Base-by-base conservation (phyloP, 140 eudicot species). In the Senecio squalidus region DNA sequence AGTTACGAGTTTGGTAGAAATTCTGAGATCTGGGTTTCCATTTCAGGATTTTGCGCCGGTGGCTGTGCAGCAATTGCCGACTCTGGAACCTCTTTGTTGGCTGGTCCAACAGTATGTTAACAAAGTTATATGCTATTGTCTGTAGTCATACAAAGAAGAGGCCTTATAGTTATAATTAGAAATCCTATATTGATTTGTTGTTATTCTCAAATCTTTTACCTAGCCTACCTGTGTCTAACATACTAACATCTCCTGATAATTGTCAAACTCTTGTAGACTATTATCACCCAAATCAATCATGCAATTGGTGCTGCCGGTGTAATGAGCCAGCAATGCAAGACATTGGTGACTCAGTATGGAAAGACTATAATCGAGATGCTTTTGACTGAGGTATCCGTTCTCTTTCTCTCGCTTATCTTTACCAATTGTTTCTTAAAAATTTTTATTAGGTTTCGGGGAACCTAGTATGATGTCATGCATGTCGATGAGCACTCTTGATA, bases 61-160 rank as follows among this genome's bases (percentile, higher is more conserved):
- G 95, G 95, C 39, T 90, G 98, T 79, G 77, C 82, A 43, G 98
- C 95, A 66, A 80, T 90, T 53, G 81, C 87, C 13, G 98, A 90
- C 64, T 83, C 95, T 68, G 95, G 98, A 40, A 86, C 95, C 74
- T 86, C 98, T 60, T 61, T 90, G 76, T 68, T 86, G 73, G 81
- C 95, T 54, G 98, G 95, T 60, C 98, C 98, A 61, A 86, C 96
- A 45, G 98, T 87, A 79, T 4, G 95, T 75, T 49, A 5, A 44
- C 45, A 61, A 43, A 43, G 5, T 1, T 53, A 0, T 18, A 26
- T 10, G 30, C 48, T 58, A 46, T 39, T 68, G 5, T n/a, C n/a
- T n/a, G n/a, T n/a, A n/a, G n/a, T n/a, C n/a, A n/a, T n/a, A n/a
- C n/a, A n/a, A n/a, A n/a, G n/a, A n/a, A n/a, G n/a, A n/a, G n/a